Evolutionary conservation across 2,329 filamentous ascomycete genomes (phyloP), one percentile per base, ranked within the genome.

Genomic region (Aspergillus texensis): DNA sequence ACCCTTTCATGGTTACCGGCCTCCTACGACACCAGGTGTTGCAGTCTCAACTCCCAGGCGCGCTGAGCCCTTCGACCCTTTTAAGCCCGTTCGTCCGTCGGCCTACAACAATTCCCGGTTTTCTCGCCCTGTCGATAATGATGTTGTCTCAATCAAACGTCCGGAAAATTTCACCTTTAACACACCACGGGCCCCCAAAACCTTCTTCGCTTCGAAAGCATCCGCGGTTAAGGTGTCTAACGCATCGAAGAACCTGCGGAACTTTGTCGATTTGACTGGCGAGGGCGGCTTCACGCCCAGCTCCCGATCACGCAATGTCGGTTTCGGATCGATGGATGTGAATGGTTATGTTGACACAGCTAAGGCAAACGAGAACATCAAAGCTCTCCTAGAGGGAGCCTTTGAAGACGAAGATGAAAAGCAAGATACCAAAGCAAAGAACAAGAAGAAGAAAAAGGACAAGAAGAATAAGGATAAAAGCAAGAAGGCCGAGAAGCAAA

Each of bases 261-360:
- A 75, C 52, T 82, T 82, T 32, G 76, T 86, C 26, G 83, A 87
- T 67, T 73, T 86, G 21, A 85, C 83, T 1, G 70, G 72, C 10
- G 73, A 82, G 26, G 79, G 83, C 63, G 75, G 77, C 11, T 83
- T 83, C 61, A 79, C 84, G 60, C 81, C 82, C 3, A 83, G 84
- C 67, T 77, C 75, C n/a, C 79, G 74, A 3, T 74, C 76, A 28
- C 75, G 78, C 16, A 76, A 82, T 39, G 80, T 83, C 32, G 77
- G 78, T 8, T 88, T 87, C 69, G 85, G 85, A 5, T 79, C 83
- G 0, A 78, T 81, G 19, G 86, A 89, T 68, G 81, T 84, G 12
- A 81, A 83, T 69, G 81, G 81, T 1, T 84, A 83, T 67, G 75
- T 84, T 28, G 81, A 84, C 63, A 71, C 78, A 1, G 79, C 74